Conservation (phyloP, 1,139 yeast genomes). For the Zygoascus meyerae region DNA sequence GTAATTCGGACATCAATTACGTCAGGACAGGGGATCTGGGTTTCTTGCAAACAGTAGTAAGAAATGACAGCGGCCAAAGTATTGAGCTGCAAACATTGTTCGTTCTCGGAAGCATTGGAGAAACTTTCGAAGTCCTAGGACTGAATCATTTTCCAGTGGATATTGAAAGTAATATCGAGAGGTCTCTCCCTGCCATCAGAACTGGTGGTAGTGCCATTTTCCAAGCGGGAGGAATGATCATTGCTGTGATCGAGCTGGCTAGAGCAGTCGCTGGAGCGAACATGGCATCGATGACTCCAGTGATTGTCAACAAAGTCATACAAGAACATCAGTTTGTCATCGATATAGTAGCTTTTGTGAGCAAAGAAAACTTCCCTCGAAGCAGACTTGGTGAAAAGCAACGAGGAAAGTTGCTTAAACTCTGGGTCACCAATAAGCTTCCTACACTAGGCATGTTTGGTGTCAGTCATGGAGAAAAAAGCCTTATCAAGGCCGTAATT, state of each 20-base stretch:
- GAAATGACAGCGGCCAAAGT: slow-evolving; percentile 33
- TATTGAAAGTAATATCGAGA: slow-evolving; percentile 69
- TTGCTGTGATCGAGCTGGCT: slow-evolving; percentile 70
- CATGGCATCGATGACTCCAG: slow-evolving; percentile 73
- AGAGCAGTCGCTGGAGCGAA: slow-evolving; percentile 29
- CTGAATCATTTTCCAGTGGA: slow-evolving; percentile 86
- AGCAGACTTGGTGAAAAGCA: slow-evolving; percentile 73
- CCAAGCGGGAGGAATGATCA: slow-evolving; percentile 75
- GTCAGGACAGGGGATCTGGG: slow-evolving; percentile 93
- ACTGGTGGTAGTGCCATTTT: slow-evolving; percentile 61
- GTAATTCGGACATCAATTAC: slow-evolving; percentile 58
- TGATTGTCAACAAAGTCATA: slow-evolving; percentile 70
- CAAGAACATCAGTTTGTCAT: slow-evolving; percentile 80
- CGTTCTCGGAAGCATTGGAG: slow-evolving; percentile 78
- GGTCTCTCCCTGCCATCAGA: slow-evolving; percentile 53
- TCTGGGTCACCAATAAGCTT: slow-evolving; percentile 47
- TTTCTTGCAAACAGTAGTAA: slow-evolving; percentile 68
- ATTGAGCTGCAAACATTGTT: slow-evolving; percentile 73
- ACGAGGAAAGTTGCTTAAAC: slow-evolving; percentile 57
- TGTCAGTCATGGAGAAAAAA: slow-evolving; percentile 28
- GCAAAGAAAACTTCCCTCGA: slow-evolving; percentile 56
- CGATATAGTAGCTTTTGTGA: slow-evolving; percentile 79
- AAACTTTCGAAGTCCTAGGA: slow-evolving; percentile 88
- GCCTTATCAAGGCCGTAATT: slow-evolving; percentile 20
- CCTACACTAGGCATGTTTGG: slow-evolving; percentile 34